Conservation (phyloP, 2,329 filamentous ascomycete genomes). For the Clonostachys rosea region DNA sequence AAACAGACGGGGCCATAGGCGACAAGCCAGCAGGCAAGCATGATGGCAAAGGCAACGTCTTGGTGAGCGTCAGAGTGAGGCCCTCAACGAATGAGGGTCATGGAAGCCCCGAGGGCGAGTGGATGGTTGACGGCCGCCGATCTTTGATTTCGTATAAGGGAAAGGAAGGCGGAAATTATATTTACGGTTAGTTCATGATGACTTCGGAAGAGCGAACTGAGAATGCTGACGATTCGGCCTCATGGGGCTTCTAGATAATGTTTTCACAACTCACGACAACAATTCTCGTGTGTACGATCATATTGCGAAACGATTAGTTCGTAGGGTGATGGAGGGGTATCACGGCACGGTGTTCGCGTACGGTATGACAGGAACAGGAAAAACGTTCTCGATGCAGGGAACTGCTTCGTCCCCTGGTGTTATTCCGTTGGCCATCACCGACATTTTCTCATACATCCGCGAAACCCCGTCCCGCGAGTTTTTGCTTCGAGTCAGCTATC, state of each 20-base stretch:
- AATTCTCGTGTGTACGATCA: slow-evolving; percentile 95
- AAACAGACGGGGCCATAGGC: slow-evolving; percentile 18
- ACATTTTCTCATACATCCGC: slow-evolving; percentile 98
- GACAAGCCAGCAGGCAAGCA: slow-evolving; percentile 47
- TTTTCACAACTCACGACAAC: slow-evolving; percentile 90
- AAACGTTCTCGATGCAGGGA: slow-evolving; percentile 99
- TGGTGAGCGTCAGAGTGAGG: slow-evolving; percentile 91
- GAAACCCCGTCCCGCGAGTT: slow-evolving; percentile 96
- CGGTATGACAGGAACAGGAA: slow-evolving; percentile 97
- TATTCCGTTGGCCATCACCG: slow-evolving; percentile 93
- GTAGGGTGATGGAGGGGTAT: slow-evolving; percentile 98
- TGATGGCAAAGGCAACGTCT: slow-evolving; percentile 87
- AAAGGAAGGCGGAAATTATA: slow-evolving; percentile 87
- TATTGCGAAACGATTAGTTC: slow-evolving; percentile 86
- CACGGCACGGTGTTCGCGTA: slow-evolving; percentile 98
- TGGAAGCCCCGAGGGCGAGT: slow-evolving; percentile 69
- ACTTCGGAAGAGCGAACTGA: neutral
- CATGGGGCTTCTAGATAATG: slow-evolving; percentile 65
- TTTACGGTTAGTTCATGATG: slow-evolving; percentile 63
- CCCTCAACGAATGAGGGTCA: slow-evolving; percentile 70
- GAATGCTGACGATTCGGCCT: neutral
- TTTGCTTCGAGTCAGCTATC: slow-evolving; percentile 88
- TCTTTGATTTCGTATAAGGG: slow-evolving; percentile 80
- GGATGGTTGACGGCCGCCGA: slow-evolving; percentile 83
- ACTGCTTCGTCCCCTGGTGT: slow-evolving; percentile 94